These are phyloP conservation scores for Beauveria sp. DNA, from an alignment of 2,329 filamentous ascomycete species.

Conservation along the genomic window DNA sequence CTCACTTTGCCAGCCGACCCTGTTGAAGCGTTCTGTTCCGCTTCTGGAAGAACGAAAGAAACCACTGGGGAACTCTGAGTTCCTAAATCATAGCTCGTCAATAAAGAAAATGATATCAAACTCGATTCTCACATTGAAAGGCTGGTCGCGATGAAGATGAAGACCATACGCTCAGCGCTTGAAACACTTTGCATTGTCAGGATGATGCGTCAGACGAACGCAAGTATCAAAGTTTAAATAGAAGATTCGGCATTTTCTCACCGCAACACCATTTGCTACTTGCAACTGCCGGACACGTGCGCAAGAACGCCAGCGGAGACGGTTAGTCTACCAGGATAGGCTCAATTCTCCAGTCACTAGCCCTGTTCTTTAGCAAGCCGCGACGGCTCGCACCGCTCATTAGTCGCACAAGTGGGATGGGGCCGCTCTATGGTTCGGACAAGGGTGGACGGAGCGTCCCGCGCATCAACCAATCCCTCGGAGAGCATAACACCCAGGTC, in stretches of 20 bases:
- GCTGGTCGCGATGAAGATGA: background rate
- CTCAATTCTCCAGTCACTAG: slow-evolving; percentile 9
- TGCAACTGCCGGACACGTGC: slow-evolving; percentile 8
- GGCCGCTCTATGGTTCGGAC: slow-evolving; percentile 11
- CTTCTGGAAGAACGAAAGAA: background rate
- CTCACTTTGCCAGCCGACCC: background rate
- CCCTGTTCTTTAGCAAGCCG: slow-evolving; percentile 7
- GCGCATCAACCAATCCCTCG: slow-evolving; percentile 10
- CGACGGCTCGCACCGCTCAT: slow-evolving; percentile 13
- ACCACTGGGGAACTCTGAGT: background rate
- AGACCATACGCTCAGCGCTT: background rate
- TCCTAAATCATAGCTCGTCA: background rate
- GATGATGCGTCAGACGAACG: background rate
- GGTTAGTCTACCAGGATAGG: slow-evolving; percentile 4
- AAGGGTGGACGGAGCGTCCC: slow-evolving; percentile 13
- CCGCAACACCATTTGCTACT: background rate
- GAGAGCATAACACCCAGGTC: slow-evolving; percentile 3
- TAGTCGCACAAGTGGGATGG: slow-evolving; percentile 12
- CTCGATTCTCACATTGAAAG: background rate
- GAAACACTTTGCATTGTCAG: background rate
- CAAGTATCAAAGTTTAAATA: background rate
- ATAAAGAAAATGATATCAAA: background rate
- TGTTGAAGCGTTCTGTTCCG: background rate
- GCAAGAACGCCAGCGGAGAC: slow-evolving; percentile 3
- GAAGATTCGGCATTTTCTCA: background rate